Evolutionary conservation across 225 moss, liverwort and hornwort genomes (phyloP).

Genomic region (Pseudoscleropodium purum): DNA sequence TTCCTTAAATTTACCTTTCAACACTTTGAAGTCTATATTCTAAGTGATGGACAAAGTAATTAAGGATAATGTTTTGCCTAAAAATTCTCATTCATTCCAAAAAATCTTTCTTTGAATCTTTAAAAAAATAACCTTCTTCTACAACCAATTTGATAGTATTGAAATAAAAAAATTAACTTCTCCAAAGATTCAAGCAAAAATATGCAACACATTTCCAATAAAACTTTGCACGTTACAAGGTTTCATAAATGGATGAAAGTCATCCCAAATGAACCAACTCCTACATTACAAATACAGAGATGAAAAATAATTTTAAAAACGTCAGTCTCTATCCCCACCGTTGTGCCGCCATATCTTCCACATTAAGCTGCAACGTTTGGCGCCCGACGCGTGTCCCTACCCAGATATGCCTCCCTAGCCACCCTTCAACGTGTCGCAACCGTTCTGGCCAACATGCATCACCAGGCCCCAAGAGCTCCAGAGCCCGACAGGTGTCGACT

Average conservation of each 20-base stretch:
- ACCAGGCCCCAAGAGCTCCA: background rate
- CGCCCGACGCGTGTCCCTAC: background rate
- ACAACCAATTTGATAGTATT: background rate
- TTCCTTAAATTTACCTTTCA: accelerated
- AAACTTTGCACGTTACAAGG: accelerated
- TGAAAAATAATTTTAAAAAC: background rate
- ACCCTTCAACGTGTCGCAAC: background rate
- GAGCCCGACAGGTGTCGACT: conserved; percentile 1
- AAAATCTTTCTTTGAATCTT: too few relatives aligned
- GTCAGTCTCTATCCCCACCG: background rate
- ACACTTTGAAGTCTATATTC: accelerated
- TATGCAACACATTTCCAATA: background rate
- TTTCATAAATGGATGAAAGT: too few relatives aligned
- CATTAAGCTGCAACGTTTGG: background rate
- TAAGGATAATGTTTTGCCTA: accelerated
- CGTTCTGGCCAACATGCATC: background rate
- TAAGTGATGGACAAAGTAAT: accelerated
- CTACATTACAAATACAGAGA: background rate
- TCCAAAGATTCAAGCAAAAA: background rate
- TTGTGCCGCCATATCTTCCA: background rate
- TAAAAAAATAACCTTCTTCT: background rate
- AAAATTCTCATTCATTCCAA: background rate
- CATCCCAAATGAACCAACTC: background rate
- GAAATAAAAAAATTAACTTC: too few relatives aligned
- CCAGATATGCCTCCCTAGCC: too few relatives aligned